Evolutionary conservation across 352 stramenopile species (phyloP).

Genomic region (Halophytophthora polymorphica): DNA sequence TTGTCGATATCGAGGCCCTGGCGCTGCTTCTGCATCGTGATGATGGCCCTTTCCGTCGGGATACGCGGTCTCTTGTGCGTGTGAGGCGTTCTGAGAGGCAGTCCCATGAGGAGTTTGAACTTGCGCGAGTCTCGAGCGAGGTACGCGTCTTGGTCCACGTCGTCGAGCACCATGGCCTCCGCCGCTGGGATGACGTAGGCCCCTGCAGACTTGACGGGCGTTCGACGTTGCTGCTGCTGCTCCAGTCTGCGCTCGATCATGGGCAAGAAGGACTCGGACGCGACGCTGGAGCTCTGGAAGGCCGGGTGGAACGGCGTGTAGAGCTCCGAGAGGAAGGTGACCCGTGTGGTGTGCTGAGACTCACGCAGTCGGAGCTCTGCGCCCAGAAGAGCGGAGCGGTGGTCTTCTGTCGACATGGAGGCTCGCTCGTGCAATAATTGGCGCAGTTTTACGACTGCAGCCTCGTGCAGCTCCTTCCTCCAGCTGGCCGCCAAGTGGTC

Average conservation of each 20-base stretch:
- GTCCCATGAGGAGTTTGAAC: constrained; percentile 51
- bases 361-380: constrained; percentile 30
- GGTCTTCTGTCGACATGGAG: constrained; percentile 51
- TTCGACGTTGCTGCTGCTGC: constrained; percentile 23
- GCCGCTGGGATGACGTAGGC: constrained; percentile 37
- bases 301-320: constrained; percentile 59
- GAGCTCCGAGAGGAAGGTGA: constrained; percentile 39
- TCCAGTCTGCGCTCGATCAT: constrained; percentile 36
- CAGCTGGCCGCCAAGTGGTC: constrained; percentile 27
- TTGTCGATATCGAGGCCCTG: constrained; percentile 19
- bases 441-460: constrained; percentile 26
- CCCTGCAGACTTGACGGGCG: constrained; percentile 9
- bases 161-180: constrained; percentile 37
- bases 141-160: constrained; percentile 48
- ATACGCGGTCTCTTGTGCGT: constrained; percentile 31
- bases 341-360: constrained; percentile 19
- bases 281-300: constrained; percentile 33
- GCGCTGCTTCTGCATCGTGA: constrained; percentile 30
- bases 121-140: constrained; percentile 51
- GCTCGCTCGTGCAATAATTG: constrained; percentile 39
- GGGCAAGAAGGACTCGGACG: constrained; percentile 51
- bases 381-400: constrained; percentile 25
- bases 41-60: constrained; percentile 36
- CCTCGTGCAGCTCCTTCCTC: constrained; percentile 27
- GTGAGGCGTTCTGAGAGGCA: constrained; percentile 30